phyloP scores from a whole-genome alignment of 345 rosid genomes.

The Nephelium lappaceum region DNA sequence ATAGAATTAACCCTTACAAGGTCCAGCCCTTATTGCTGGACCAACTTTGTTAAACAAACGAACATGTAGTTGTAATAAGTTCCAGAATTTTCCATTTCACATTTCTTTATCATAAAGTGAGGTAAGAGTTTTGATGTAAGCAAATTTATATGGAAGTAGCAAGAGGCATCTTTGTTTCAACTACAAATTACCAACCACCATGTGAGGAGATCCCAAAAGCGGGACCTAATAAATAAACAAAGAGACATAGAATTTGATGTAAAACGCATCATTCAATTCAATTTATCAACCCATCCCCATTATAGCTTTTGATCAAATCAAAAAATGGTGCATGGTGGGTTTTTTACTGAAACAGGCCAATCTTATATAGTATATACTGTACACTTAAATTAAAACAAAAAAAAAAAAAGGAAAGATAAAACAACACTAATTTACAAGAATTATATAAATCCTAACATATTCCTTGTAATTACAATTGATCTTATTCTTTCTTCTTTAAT shows the following conservation, averaged over 20 bases:
- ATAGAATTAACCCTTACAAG: not conserved
- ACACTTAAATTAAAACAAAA: not conserved
- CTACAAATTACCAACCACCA: not conserved
- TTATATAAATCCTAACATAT: not conserved
- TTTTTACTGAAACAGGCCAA: constrained; percentile 4
- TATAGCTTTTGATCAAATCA: constrained; percentile 20
- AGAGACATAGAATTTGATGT: not conserved
- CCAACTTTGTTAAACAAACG: constrained; percentile 18
- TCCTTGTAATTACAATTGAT: not conserved
- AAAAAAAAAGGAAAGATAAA: too few species aligned
- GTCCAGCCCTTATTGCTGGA: constrained; percentile 2
- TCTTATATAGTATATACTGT: not conserved
- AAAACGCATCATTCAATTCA: not conserved
- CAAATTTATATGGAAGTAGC: not conserved
- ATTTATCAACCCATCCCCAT: constrained; percentile 11
- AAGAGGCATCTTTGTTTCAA: not conserved
- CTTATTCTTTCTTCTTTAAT: constrained; percentile 23
- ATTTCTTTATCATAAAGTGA: too few species aligned
- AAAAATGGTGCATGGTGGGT: not conserved
- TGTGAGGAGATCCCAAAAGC: not conserved
- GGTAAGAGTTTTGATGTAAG: not conserved
- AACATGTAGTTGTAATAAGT: not conserved
- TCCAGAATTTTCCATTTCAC: not conserved
- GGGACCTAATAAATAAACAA: not conserved
- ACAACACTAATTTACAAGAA: not conserved